A percentile compares a stretch with the other conserved stretches of the same genome.
phyloP scores from a whole-genome alignment of 75 land plant genomes.

The Cryptomeria japonica region DNA sequence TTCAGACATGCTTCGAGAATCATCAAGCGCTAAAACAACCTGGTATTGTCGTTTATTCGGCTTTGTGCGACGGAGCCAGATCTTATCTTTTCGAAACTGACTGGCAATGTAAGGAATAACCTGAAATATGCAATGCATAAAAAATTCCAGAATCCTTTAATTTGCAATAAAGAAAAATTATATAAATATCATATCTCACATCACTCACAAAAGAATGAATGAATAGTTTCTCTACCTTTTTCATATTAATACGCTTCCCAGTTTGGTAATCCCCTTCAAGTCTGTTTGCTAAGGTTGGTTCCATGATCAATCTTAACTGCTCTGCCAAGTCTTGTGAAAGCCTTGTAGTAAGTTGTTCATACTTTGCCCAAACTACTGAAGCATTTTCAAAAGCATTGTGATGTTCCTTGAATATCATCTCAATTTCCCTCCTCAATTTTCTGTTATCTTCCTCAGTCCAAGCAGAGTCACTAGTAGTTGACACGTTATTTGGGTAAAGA shows the following conservation, averaged over 20 bases:
- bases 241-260: conserved; percentile 98
- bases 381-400: conserved; percentile 36
- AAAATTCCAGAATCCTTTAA: not conserved
- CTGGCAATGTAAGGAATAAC: conserved; percentile 98
- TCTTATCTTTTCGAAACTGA: conserved; percentile 91
- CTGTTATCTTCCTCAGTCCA: conserved; percentile 38
- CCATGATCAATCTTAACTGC: conserved; percentile 90
- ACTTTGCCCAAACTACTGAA: conserved; percentile 67
- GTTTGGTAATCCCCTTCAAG: conserved; percentile 97
- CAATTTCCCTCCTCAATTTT: conserved; percentile 29
- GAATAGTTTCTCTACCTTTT: conserved; percentile 53
- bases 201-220: not conserved
- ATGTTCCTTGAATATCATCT: conserved; percentile 28
- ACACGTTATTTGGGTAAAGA: not conserved
- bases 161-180: not conserved
- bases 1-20: conserved; percentile 98
- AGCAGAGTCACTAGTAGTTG: conserved; percentile 20
- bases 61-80: conserved; percentile 92
- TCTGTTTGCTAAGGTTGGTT: conserved; percentile 94
- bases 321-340: conserved; percentile 96
- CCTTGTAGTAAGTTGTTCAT: conserved; percentile 67
- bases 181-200: not conserved
- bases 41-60: conserved; percentile 96
- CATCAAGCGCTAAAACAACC: conserved; percentile 96
- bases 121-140: conserved; percentile 26